phyloP scores from a whole-genome alignment of 805 yeast genomes.

The Candida ponderosae region DNA sequence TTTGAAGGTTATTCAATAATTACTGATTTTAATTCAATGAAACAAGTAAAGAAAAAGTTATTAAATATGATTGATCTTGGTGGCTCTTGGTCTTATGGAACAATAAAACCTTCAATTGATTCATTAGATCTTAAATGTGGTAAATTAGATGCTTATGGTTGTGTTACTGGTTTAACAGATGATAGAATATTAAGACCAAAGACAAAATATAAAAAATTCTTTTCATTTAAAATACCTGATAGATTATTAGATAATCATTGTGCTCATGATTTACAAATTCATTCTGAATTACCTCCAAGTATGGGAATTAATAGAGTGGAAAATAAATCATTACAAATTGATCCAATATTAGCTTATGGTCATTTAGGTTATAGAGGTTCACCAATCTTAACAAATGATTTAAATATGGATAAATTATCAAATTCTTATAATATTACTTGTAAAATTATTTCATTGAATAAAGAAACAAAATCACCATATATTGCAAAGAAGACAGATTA shows the following conservation, averaged over 20 bases:
- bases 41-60: slow-evolving; percentile 36
- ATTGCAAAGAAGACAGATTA: slow-evolving; percentile 28
- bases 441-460: slow-evolving; percentile 37
- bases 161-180: slow-evolving; percentile 40
- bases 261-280: slow-evolving; percentile 33
- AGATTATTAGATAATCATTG: slow-evolving; percentile 46
- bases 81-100: slow-evolving; percentile 46
- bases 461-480: slow-evolving; percentile 13
- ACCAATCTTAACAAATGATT: slow-evolving; percentile 45
- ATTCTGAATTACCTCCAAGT: slow-evolving; percentile 32
- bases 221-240: slow-evolving; percentile 50
- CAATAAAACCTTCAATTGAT: slow-evolving; percentile 44
- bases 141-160: slow-evolving; percentile 39
- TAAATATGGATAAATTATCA: slow-evolving; percentile 37
- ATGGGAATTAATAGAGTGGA: slow-evolving; percentile 28
- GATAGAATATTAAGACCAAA: slow-evolving; percentile 41
- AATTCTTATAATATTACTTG: slow-evolving; percentile 50
- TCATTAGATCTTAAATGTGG: slow-evolving; percentile 37
- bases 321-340: slow-evolving; percentile 22
- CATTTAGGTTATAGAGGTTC: slow-evolving; percentile 42
- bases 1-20: slow-evolving; percentile 34
- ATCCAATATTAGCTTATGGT: slow-evolving; percentile 37
- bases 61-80: slow-evolving; percentile 53
- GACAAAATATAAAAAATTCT: slow-evolving; percentile 46
- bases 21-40: slow-evolving; percentile 23